phyloP scores from a whole-genome alignment of 78 protist species.

The Emiliania huxleyi region DNA sequence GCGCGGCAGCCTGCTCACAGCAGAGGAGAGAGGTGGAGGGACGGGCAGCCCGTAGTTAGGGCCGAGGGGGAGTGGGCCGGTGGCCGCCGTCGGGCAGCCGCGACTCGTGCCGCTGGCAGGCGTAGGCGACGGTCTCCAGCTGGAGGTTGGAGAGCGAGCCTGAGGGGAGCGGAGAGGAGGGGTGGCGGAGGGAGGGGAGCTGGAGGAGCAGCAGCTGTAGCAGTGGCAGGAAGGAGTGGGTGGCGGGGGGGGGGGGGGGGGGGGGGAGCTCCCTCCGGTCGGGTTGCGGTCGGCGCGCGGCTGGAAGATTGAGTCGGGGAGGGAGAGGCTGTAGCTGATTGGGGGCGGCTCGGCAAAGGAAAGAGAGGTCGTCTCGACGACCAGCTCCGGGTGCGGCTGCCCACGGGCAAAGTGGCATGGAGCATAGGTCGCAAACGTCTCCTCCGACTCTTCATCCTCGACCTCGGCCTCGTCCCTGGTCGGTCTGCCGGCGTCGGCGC shows the following conservation, averaged over 20 bases:
- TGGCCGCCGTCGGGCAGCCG: not conserved
- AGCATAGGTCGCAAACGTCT: not conserved
- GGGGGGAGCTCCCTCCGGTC: too few relatives aligned
- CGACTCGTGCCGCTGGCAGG: not conserved
- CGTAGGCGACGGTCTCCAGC: not conserved
- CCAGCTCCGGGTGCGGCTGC: not conserved
- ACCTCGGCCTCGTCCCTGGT: not conserved
- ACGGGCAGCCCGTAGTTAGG: too few relatives aligned
- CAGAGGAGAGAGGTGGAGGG: too few relatives aligned
- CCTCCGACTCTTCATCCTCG: not conserved
- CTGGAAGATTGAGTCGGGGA: not conserved
- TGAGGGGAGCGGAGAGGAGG: too few relatives aligned
- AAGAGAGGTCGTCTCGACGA: slow-evolving; percentile 23
- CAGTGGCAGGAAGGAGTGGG: too few relatives aligned
- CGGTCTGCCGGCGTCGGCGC: not conserved
- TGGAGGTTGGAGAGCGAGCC: not conserved
- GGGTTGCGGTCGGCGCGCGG: not conserved
- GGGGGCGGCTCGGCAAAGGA: not conserved
- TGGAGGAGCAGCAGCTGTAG: too few relatives aligned
- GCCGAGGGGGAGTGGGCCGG: too few relatives aligned
- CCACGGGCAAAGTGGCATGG: not conserved
- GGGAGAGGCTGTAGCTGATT: not conserved
- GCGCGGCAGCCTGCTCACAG: too few relatives aligned
- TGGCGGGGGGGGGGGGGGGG: too few relatives aligned
- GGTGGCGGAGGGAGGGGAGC: too few relatives aligned